Percentiles rank a stretch among this genome's conserved stretches.
These are phyloP conservation scores for Plantago elongata DNA, from an alignment of 257 asterid genomes.

Conservation along the genomic window DNA sequence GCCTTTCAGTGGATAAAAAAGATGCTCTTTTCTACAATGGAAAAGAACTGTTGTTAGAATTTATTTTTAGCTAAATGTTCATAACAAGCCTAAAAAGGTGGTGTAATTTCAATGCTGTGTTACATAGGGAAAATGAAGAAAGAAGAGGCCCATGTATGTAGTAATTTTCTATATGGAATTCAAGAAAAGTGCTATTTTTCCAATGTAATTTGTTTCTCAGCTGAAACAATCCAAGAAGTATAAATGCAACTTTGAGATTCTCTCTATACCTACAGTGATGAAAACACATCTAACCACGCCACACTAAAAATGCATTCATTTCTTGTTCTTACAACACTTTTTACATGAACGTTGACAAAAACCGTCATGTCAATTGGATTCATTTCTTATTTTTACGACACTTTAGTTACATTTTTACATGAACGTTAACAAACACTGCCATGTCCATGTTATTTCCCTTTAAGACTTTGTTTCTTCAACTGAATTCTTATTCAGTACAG, in stretches of 20 bases:
- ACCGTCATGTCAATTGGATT: no score
- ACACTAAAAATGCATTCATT: no score
- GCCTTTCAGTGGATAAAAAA: slow-evolving; percentile 27
- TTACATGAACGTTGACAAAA: no score
- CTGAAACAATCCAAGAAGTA: slow-evolving; percentile 19
- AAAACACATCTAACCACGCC: no score
- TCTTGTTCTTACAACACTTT: no score
- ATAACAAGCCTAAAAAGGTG: slow-evolving; percentile 25
- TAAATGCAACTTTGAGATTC: background rate
- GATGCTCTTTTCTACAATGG: background rate
- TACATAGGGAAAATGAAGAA: slow-evolving; percentile 17
- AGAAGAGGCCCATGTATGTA: slow-evolving; percentile 20
- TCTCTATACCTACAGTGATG: background rate
- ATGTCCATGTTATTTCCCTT: no score
- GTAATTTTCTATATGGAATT: slow-evolving; percentile 15
- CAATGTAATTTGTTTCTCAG: slow-evolving; percentile 13
- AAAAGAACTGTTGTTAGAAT: background rate
- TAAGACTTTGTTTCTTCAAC: no score
- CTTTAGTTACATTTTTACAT: no score
- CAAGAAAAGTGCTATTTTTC: slow-evolving; percentile 24
- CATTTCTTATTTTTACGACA: background rate
- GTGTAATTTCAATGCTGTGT: slow-evolving; percentile 4
- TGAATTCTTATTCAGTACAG: no score
- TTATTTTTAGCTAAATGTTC: slow-evolving; percentile 23
- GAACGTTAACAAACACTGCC: no score